Percentiles rank a stretch among this genome's conserved stretches.
These are phyloP conservation scores for Rhododendron ferrugineum DNA, from an alignment of 148 eudicot genomes.

Conservation along the genomic window DNA sequence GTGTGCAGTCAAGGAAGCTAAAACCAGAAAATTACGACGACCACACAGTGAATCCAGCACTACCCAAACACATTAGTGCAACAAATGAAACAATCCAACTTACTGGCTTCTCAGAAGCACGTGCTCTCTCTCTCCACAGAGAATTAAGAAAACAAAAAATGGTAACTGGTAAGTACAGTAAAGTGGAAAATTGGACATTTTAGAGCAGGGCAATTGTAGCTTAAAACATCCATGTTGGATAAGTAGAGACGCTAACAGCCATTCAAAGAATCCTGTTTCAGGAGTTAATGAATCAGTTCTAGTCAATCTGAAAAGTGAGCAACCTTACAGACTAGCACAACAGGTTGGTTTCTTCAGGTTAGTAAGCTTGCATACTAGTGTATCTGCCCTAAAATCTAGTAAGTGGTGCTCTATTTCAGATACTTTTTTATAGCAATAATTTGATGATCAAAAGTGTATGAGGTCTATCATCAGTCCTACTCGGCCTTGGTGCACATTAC, in stretches of 20 bases:
- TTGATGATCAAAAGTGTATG: background rate
- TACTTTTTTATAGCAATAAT: background rate
- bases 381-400: background rate
- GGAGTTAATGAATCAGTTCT: background rate
- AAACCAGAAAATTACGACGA: background rate
- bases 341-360: background rate
- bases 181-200: background rate
- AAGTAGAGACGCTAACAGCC: background rate
- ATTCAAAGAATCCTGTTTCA: background rate
- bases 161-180: background rate
- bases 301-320: background rate
- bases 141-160: background rate
- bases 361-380: background rate
- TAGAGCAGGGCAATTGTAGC: background rate
- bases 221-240: background rate
- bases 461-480: background rate
- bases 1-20: background rate
- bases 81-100: background rate
- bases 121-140: background rate
- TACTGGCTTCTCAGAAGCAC: background rate
- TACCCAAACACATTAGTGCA: background rate
- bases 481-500: background rate
- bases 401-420: background rate
- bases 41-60: background rate
- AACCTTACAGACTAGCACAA: background rate